Evolutionary conservation across 1,284 basidiomycete species (phyloP).

Genomic region (Macrocystidia cucumis): DNA sequence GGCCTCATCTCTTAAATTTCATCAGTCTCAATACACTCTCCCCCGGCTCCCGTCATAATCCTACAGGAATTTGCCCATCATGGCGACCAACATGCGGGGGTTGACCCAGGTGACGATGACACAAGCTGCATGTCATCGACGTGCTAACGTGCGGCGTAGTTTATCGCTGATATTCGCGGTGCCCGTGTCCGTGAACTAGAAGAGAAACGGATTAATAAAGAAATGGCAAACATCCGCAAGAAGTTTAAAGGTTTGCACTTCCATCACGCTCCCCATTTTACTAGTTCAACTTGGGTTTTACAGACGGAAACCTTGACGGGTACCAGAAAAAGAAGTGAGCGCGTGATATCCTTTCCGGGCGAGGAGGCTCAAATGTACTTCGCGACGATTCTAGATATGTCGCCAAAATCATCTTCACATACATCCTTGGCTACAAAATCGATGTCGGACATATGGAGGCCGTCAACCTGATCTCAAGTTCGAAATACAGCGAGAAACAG

Average conservation of each 20-base stretch:
- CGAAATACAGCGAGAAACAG: conserved; percentile 98
- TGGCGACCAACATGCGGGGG: conserved; percentile 87
- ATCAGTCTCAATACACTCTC: no score
- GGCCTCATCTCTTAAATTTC: no score
- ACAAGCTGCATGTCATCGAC: conserved; percentile 3
- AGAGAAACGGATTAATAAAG: conserved; percentile 98
- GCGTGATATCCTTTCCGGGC: conserved; percentile 15
- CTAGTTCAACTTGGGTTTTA: conserved; percentile 7
- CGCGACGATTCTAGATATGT: conserved; percentile 58
- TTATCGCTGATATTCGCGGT: conserved; percentile 97
- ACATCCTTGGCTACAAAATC: conserved; percentile 97
- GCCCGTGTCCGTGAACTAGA: conserved; percentile 85
- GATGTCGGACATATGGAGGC: conserved; percentile 99
- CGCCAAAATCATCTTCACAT: conserved; percentile 97
- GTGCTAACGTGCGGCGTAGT: conserved; percentile 40
- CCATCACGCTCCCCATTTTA: conserved; percentile 8
- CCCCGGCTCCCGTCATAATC: no score
- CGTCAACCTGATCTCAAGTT: conserved; percentile 92
- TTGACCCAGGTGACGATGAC: conserved; percentile 68
- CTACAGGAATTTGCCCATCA: no score
- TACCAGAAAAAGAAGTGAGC: conserved; percentile 98
- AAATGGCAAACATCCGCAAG: conserved; percentile 99
- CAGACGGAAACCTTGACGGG: conserved; percentile 94
- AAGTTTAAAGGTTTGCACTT: conserved; percentile 83
- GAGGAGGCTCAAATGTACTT: no score